Evolutionary conservation across 495 filamentous ascomycete genomes (phyloP).

Genomic region (Lasiosphaeria ovina): DNA sequence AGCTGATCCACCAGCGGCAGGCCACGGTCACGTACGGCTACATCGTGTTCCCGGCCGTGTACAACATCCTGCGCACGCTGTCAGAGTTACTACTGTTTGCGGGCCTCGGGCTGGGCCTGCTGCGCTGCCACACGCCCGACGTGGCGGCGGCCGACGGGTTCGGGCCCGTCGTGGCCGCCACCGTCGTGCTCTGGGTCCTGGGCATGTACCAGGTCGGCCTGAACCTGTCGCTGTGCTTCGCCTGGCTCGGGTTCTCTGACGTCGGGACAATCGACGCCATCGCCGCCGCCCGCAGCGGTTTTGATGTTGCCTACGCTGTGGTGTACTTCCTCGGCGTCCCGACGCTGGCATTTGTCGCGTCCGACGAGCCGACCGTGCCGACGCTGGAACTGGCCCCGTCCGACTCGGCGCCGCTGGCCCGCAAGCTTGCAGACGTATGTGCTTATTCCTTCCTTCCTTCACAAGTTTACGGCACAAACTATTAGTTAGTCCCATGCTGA

Average conservation of each 20-base stretch:
- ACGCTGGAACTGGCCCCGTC: too few species aligned
- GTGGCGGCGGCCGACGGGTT: not conserved
- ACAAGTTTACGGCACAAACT: too few species aligned
- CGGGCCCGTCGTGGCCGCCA: not conserved
- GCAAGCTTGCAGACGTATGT: too few species aligned
- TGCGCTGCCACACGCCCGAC: not conserved
- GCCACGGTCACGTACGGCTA: not conserved
- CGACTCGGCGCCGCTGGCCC: too few species aligned
- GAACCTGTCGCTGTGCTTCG: conserved; percentile 1
- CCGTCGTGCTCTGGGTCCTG: not conserved
- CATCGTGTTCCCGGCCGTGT: not conserved
- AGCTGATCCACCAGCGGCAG: not conserved
- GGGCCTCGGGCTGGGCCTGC: not conserved
- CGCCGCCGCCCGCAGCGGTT: not conserved
- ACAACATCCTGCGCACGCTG: not conserved
- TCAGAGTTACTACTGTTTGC: not conserved
- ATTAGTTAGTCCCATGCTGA: too few species aligned
- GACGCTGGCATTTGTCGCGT: not conserved
- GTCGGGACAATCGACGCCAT: not conserved
- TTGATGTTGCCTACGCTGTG: not conserved
- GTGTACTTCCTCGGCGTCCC: not conserved
- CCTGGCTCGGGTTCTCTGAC: conserved; percentile 5
- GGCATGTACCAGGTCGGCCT: conserved; percentile 1
- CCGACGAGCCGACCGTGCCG: too few species aligned
- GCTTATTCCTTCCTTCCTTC: too few species aligned